Conservation (phyloP, 495 filamentous ascomycete genomes). For the Trypethelium eluteriae region DNA sequence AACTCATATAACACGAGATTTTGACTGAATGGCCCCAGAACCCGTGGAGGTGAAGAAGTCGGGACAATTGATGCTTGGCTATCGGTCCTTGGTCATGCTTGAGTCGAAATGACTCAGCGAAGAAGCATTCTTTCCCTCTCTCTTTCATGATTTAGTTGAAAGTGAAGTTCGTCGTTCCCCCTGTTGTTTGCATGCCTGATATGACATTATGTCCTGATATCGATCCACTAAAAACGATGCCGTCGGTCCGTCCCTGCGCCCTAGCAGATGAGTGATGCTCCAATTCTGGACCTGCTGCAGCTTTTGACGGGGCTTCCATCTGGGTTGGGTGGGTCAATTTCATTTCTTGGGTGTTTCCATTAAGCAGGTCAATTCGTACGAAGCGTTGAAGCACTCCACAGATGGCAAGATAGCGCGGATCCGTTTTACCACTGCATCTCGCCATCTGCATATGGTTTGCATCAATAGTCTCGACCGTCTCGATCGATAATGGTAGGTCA, state of each 20-base stretch:
- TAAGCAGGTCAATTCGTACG: background rate
- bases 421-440: slow-evolving; percentile 28
- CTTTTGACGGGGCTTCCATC: background rate
- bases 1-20: no score
- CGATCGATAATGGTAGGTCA: slow-evolving; percentile 26
- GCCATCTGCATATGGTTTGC: slow-evolving; percentile 37
- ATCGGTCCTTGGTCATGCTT: no score
- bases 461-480: slow-evolving; percentile 38
- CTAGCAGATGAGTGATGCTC: background rate
- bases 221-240: background rate
- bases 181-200: background rate
- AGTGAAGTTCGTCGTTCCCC: background rate
- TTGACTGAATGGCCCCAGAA: no score
- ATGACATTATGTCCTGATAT: background rate
- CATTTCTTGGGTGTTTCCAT: background rate
- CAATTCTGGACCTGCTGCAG: background rate
- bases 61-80: no score
- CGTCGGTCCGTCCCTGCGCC: background rate
- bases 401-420: slow-evolving; percentile 33
- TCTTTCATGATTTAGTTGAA: background rate
- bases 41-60: no score
- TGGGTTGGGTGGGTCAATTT: no score
- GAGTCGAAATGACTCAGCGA: no score
- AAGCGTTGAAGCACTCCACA: slow-evolving; percentile 29
- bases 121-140: no score